Conservation (phyloP, 139 green algal genomes). For the Zygnema cylindricum region DNA sequence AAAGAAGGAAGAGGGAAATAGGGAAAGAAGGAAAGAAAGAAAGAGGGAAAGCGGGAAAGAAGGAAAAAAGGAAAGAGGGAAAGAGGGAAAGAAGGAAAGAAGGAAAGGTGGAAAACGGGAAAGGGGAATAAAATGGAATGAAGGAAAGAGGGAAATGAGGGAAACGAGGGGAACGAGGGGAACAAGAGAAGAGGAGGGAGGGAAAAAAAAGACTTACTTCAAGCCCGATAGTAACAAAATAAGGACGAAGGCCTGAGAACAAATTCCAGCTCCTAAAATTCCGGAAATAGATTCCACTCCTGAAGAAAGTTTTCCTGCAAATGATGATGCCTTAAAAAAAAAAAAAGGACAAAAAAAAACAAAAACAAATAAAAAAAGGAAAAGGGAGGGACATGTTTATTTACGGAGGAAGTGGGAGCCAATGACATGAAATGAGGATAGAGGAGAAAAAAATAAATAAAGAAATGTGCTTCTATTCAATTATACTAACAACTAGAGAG, state of each 20-base stretch:
- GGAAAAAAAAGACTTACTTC: background rate
- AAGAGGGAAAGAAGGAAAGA: background rate
- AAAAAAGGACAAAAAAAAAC: no score
- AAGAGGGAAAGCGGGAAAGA: background rate
- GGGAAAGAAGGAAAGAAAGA: background rate
- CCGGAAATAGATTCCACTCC: slow-evolving; percentile 12
- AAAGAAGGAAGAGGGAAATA: background rate
- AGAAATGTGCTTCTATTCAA: no score
- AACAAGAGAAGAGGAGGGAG: background rate
- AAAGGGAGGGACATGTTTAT: background rate
- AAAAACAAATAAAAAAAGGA: no score
- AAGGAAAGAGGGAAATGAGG: background rate
- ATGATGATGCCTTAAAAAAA: background rate
- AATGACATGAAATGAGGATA: background rate
- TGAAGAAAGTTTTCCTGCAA: background rate
- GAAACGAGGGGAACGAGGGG: background rate
- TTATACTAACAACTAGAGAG: no score
- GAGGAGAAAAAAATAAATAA: no score
- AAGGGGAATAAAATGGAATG: background rate
- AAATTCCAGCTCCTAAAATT: background rate
- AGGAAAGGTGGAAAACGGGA: background rate
- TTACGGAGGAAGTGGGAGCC: no score
- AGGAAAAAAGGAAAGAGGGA: background rate
- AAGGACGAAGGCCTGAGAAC: slow-evolving; percentile 17
- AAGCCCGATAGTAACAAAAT: background rate